phyloP scores from a whole-genome alignment of 768 basidiomycete genomes.

The Inosperma sp. region DNA sequence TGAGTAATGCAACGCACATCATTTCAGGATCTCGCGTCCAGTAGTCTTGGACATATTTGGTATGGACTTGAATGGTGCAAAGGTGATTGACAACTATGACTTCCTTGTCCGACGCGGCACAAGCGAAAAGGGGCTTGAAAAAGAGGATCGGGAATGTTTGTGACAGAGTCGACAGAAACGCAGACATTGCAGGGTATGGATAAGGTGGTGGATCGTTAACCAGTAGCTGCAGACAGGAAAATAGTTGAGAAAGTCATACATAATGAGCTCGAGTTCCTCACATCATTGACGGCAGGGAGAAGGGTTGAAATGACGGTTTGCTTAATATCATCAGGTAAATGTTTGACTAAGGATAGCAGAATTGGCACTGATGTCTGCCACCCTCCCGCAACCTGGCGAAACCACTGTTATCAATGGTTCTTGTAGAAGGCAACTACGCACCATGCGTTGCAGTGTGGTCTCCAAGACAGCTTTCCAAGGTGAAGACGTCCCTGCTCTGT shows the following conservation, averaged over 20 bases:
- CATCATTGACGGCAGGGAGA: constrained; percentile 48
- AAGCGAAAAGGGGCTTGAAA: constrained; percentile 67
- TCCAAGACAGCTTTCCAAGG: constrained; percentile 24
- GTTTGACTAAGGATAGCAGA: constrained; percentile 39
- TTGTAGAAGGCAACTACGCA: constrained; percentile 17
- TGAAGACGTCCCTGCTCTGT: constrained; percentile 9
- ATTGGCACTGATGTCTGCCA: constrained; percentile 43
- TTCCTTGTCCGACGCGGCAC: constrained; percentile 62
- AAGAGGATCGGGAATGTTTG: constrained; percentile 55
- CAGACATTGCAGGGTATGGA: constrained; percentile 43
- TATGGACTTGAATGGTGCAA: constrained; percentile 46
- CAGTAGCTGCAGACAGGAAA: constrained; percentile 36
- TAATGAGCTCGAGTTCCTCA: constrained; percentile 24
- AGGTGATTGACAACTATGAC: constrained; percentile 56
- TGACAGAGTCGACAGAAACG: constrained; percentile 49
- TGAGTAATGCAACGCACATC: constrained; percentile 66
- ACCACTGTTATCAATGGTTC: neutral
- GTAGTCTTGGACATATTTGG: constrained; percentile 54
- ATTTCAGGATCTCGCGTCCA: constrained; percentile 72
- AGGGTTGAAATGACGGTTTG: constrained; percentile 35
- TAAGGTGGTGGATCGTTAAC: constrained; percentile 48
- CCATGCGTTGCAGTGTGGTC: constrained; percentile 19
- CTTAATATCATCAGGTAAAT: constrained; percentile 46
- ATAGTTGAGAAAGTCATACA: neutral
- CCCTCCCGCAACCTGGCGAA: constrained; percentile 25